phyloP scores from a whole-genome alignment of 192 early-diverging fungal species.

The Bifiguratus adelaidae region DNA sequence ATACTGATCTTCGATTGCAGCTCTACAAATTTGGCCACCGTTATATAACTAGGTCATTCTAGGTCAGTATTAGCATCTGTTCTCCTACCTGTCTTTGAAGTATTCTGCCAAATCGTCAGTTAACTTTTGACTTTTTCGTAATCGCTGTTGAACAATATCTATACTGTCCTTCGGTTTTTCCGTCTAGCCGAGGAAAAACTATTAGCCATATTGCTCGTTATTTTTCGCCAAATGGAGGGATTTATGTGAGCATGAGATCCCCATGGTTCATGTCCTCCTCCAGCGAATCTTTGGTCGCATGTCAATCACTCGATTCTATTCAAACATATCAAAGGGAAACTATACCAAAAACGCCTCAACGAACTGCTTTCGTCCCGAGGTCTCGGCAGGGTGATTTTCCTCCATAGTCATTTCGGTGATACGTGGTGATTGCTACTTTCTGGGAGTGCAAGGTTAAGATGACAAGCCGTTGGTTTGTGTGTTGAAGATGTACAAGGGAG shows the following conservation, averaged over 20 bases:
- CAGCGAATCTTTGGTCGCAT: no score
- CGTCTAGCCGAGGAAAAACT: slow-evolving; percentile 10
- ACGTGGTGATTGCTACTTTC: not conserved
- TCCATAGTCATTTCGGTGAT: slow-evolving; percentile 1
- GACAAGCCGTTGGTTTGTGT: not conserved
- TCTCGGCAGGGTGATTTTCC: not conserved
- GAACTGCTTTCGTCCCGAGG: not conserved
- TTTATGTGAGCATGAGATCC: not conserved
- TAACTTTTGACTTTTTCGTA: slow-evolving; percentile 25
- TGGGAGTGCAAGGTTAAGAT: not conserved
- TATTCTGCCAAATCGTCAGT: slow-evolving; percentile 44
- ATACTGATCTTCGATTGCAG: slow-evolving; percentile 35
- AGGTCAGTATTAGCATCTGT: no score
- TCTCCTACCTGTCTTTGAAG: slow-evolving; percentile 37
- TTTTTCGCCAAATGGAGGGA: not conserved
- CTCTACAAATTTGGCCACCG: no score
- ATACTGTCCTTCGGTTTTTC: slow-evolving; percentile 35
- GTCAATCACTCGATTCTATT: no score
- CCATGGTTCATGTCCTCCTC: no score
- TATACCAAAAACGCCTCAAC: slow-evolving; percentile 3
- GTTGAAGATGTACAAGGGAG: not conserved
- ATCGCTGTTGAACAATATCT: slow-evolving; percentile 30
- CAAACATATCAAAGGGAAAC: not conserved
- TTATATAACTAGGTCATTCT: no score
- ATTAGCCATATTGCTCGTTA: not conserved